phyloP scores from a whole-genome alignment of 331 rosid species.

The Arachis monticola region DNA sequence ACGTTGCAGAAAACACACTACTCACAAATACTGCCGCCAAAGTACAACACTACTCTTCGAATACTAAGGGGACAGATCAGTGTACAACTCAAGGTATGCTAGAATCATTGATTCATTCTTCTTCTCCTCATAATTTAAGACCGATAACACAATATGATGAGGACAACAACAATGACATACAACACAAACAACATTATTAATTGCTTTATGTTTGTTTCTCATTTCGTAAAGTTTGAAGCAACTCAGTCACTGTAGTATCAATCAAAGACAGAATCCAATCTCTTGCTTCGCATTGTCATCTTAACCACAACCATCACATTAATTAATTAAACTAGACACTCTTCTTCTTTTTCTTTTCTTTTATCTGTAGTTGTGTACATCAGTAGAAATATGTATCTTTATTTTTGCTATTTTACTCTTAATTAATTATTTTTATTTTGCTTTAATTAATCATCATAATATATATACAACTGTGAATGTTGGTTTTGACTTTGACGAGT shows the following conservation, averaged over 20 bases:
- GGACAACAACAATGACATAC: not conserved
- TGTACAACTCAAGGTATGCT: conserved; percentile 81
- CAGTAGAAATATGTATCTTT: conserved; percentile 33
- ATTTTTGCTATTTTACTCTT: not conserved
- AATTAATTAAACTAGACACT: conserved; percentile 48
- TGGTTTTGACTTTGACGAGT: conserved; percentile 36
- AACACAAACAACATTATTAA: not conserved
- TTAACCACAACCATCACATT: conserved; percentile 61
- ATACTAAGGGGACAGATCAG: conserved; percentile 40
- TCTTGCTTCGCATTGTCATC: conserved; percentile 34
- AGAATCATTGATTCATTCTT: conserved; percentile 85
- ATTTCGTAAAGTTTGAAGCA: conserved; percentile 34
- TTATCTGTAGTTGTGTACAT: conserved; percentile 54
- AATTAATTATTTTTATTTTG: not conserved
- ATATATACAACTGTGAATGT: not conserved
- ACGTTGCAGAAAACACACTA: not conserved
- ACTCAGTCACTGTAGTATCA: conserved; percentile 30
- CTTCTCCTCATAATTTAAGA: conserved; percentile 30
- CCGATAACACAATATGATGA: conserved; percentile 14
- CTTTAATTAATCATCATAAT: conserved; percentile 10
- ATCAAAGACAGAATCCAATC: conserved; percentile 44
- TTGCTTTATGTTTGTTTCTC: not conserved
- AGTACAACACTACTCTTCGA: conserved; percentile 38
- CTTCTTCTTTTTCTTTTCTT: conserved; percentile 22
- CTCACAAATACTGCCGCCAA: conserved; percentile 39